phyloP scores from a whole-genome alignment of 208 protist genomes.

The Angomonas desouzai region DNA sequence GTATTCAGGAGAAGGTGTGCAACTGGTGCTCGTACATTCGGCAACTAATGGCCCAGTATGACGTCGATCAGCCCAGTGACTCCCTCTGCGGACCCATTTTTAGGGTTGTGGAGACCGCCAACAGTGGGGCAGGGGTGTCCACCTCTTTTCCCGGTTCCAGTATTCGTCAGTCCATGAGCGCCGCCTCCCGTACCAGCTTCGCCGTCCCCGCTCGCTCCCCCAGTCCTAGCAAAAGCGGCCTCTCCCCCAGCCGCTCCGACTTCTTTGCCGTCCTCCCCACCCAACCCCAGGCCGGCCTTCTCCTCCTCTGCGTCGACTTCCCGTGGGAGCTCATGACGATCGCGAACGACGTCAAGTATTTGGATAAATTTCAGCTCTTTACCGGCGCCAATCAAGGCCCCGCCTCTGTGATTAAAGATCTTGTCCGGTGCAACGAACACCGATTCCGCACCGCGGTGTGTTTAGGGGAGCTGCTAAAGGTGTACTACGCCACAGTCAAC shows the following conservation, averaged over 20 bases:
- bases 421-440: constrained; percentile 58
- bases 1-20: constrained; percentile 38
- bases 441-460: constrained; percentile 63
- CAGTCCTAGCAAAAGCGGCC: neutral
- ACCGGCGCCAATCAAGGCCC: constrained; percentile 1
- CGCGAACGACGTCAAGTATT: constrained; percentile 62
- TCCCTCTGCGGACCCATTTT: constrained; percentile 43
- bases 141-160: neutral
- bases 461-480: constrained; percentile 52
- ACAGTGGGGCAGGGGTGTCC: neutral
- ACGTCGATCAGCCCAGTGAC: constrained; percentile 21
- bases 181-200: neutral
- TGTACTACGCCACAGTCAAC: constrained; percentile 69
- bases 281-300: neutral
- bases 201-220: neutral
- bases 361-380: constrained; percentile 26
- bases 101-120: constrained; percentile 29
- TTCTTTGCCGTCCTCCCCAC: constrained; percentile 6
- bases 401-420: constrained; percentile 26
- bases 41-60: neutral
- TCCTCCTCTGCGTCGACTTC: constrained; percentile 43
- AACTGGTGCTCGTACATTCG: constrained; percentile 43
- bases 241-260: neutral
- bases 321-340: constrained; percentile 32
- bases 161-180: neutral